Evolutionary conservation across 2,329 filamentous ascomycete species (phyloP).

Genomic region (Aspergillus novoparasiticus): DNA sequence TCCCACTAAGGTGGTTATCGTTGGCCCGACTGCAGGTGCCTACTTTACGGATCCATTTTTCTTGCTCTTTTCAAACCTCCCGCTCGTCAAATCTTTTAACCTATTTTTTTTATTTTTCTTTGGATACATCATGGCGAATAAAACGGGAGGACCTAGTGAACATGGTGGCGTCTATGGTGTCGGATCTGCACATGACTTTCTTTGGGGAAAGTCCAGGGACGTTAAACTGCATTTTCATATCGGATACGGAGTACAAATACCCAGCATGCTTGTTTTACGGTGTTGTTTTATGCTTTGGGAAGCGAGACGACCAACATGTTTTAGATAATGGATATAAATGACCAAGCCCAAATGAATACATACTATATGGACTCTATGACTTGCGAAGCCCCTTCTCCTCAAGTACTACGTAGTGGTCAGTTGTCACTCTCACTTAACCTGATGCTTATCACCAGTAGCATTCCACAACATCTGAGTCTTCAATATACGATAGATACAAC

Average conservation of each 20-base stretch:
- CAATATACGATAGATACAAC: background rate
- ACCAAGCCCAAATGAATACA: conserved; percentile 6
- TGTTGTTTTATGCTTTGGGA: conserved; percentile 20
- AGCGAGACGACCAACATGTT: conserved; percentile 18
- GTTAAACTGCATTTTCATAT: conserved; percentile 18
- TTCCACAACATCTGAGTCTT: background rate
- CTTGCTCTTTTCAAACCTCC: conserved; percentile 1
- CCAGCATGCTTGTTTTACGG: conserved; percentile 29
- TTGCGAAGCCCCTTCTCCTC: background rate
- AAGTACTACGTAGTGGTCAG: background rate
- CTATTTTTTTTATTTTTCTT: conserved; percentile 1
- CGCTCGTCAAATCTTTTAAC: background rate
- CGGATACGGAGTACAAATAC: conserved; percentile 32
- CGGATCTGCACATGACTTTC: background rate
- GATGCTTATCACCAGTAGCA: background rate
- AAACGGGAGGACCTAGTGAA: conserved; percentile 11
- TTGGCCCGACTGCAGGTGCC: background rate
- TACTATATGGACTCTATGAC: background rate
- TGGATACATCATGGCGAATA: conserved; percentile 16
- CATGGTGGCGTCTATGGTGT: conserved; percentile 13
- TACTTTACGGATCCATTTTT: background rate
- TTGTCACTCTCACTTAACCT: background rate
- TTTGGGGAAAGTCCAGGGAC: conserved; percentile 21
- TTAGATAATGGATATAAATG: conserved; percentile 17
- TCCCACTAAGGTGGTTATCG: conserved; percentile 29